Evolutionary conservation across 202 grass and related monocot species (phyloP).

Genomic region (Digitaria exilis): DNA sequence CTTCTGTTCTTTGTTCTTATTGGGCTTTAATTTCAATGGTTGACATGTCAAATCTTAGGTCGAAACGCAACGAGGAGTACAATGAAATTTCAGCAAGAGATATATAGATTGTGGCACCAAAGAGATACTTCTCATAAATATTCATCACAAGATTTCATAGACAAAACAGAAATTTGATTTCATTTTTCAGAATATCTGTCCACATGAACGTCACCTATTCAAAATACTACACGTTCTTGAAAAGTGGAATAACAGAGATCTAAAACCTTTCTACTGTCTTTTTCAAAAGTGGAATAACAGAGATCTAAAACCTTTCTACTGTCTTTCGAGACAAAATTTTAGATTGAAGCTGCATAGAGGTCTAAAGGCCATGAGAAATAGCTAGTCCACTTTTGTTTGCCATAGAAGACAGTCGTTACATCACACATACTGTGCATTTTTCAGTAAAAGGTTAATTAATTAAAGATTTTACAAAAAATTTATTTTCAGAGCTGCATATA

Average conservation of each 20-base stretch:
- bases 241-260: background rate
- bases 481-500: background rate
- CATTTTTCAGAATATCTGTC: background rate
- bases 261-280: background rate
- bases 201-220: too few relatives aligned
- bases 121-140: background rate
- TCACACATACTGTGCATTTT: too few relatives aligned
- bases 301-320: background rate
- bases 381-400: background rate
- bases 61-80: background rate
- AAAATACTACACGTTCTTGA: background rate
- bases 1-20: background rate
- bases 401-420: background rate
- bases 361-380: background rate
- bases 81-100: background rate
- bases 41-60: background rate
- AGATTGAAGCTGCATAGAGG: background rate
- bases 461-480: too few relatives aligned
- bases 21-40: conserved; percentile 1
- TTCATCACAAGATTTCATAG: background rate
- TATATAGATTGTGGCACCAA: background rate
- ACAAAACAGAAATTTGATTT: background rate
- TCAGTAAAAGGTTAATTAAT: background rate
- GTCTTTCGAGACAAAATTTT: background rate
- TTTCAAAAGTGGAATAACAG: background rate